Evolutionary conservation across 495 filamentous ascomycete species (phyloP).

Genomic region (Daldinia decipiens): DNA sequence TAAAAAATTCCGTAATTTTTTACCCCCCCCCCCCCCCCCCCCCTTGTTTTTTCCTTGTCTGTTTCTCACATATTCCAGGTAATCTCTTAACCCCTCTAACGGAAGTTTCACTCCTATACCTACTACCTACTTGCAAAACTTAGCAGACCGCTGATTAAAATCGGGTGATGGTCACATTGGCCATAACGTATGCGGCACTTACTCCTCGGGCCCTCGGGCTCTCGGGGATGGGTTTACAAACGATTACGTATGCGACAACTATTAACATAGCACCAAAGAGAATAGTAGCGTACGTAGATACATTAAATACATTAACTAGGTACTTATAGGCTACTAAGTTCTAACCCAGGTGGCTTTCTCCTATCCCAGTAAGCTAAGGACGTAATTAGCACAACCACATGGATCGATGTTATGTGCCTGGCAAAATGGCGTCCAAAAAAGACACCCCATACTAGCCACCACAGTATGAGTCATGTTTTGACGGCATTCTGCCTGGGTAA

Average conservation of each 20-base stretch:
- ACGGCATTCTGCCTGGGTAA: background rate
- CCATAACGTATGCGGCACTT: slow-evolving; percentile 8
- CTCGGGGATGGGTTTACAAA: background rate
- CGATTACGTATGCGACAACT: background rate
- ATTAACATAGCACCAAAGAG: background rate
- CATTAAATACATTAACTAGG: background rate
- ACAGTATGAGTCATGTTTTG: too few relatives aligned
- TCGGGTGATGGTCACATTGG: background rate
- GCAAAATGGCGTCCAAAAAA: too few relatives aligned
- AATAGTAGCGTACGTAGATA: background rate
- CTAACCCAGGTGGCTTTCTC: background rate
- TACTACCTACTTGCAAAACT: slow-evolving; percentile 3
- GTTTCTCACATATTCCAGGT: background rate
- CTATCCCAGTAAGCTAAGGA: too few relatives aligned
- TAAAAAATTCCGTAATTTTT: too few relatives aligned
- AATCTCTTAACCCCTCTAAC: background rate
- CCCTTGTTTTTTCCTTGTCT: too few relatives aligned
- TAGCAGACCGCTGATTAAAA: slow-evolving; percentile 13
- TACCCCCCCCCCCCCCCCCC: too few relatives aligned
- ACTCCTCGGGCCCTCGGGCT: background rate
- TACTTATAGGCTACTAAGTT: background rate
- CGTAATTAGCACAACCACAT: too few relatives aligned
- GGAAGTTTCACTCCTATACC: slow-evolving; percentile 1
- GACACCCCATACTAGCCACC: too few relatives aligned
- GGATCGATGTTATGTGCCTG: too few relatives aligned